These are phyloP conservation scores for Phlegmacium glaucopus DNA, from an alignment of 768 basidiomycete species.

Conservation along the genomic window DNA sequence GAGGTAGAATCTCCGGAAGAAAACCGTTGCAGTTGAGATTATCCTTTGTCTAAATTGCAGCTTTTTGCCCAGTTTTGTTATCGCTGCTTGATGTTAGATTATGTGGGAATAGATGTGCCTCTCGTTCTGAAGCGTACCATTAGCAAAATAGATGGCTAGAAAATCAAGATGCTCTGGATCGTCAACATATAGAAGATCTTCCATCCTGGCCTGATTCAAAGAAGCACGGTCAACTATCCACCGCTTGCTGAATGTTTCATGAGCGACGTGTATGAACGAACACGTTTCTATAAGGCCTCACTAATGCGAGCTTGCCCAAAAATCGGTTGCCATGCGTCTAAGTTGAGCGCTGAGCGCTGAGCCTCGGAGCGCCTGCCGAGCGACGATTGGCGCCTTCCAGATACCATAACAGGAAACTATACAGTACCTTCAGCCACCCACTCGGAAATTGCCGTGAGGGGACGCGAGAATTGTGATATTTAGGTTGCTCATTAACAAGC, in stretches of 20 bases:
- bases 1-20: conserved; percentile 95
- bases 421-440: conserved; percentile 39
- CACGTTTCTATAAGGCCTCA: conserved; percentile 38
- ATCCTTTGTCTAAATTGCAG: conserved; percentile 83
- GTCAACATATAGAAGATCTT: conserved; percentile 78
- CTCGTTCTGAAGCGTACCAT: conserved; percentile 45
- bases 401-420: conserved; percentile 22
- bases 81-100: conserved; percentile 44
- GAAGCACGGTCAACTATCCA: conserved; percentile 87
- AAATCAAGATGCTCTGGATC: conserved; percentile 77
- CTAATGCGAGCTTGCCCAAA: conserved; percentile 92
- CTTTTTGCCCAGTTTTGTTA: conserved; percentile 84
- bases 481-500: conserved; percentile 31
- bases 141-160: conserved; percentile 85
- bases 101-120: not conserved
- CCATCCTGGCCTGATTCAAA: conserved; percentile 65
- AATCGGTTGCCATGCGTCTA: conserved; percentile 75
- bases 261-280: conserved; percentile 14
- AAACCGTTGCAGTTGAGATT: conserved; percentile 91
- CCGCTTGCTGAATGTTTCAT: conserved; percentile 61
- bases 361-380: not conserved
- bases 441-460: conserved; percentile 32
- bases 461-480: conserved; percentile 8
- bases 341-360: too few relatives aligned
- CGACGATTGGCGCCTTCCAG: not conserved